Conservation (phyloP, 306 rosid genomes). For the Ormosia semicastrata region DNA sequence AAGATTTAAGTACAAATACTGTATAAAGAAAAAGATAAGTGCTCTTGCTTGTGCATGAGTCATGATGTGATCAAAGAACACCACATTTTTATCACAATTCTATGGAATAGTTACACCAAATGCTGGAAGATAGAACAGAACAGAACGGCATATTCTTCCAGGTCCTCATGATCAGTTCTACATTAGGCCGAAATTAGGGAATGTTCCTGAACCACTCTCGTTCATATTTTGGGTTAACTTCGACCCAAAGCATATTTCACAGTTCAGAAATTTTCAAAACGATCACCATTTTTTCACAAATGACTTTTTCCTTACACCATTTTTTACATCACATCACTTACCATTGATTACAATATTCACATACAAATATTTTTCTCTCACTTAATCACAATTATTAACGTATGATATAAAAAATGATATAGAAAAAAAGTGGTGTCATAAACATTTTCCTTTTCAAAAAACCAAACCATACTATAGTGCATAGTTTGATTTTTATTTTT, state of each 20-base stretch:
- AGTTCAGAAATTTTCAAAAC: no score
- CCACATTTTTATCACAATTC: background rate
- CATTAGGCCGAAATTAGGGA: background rate
- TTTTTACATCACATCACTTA: no score
- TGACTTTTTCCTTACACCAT: no score
- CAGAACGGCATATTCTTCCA: background rate
- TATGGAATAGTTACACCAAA: background rate
- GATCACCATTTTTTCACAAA: no score
- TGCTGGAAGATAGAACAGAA: constrained; percentile 1
- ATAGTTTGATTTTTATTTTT: background rate
- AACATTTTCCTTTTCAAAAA: no score
- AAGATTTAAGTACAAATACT: background rate
- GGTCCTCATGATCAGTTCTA: background rate
- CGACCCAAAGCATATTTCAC: background rate
- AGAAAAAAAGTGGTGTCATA: no score
- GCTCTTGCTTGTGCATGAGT: background rate
- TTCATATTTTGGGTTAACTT: background rate
- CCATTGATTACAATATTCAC: no score
- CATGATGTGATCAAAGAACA: background rate
- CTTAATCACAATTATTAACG: no score
- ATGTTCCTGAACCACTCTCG: background rate
- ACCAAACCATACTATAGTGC: background rate
- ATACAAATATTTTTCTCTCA: no score
- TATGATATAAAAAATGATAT: no score
- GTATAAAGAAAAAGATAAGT: background rate